Conservation (phyloP, 2,329 filamentous ascomycete genomes). For the Zasmidium citrigriseum region DNA sequence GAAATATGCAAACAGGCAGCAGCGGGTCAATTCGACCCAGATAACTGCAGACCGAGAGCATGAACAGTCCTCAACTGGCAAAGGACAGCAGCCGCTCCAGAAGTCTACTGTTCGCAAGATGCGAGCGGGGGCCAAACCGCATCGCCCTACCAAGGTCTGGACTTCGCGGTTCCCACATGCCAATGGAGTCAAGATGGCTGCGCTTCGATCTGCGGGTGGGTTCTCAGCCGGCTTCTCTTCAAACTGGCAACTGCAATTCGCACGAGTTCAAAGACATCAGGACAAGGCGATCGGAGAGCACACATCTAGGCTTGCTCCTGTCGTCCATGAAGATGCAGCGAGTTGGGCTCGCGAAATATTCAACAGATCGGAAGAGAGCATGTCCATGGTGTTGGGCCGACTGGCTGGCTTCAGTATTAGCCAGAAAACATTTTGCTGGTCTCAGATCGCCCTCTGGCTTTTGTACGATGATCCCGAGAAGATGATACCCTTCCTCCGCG, state of each 20-base stretch:
- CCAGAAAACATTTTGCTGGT: neutral
- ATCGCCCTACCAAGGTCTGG: too few relatives aligned
- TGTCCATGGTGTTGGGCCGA: neutral
- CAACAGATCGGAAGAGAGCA: neutral
- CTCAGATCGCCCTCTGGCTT: constrained; percentile 39
- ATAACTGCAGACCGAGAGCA: neutral
- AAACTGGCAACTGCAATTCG: neutral
- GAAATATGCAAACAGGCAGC: too few relatives aligned
- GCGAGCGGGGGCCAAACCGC: too few relatives aligned
- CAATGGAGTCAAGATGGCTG: neutral
- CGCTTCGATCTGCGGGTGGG: neutral
- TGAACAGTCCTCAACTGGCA: neutral
- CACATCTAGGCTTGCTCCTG: neutral
- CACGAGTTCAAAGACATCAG: neutral
- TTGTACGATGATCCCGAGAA: constrained; percentile 42
- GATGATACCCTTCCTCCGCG: constrained; percentile 45
- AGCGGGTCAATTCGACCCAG: too few relatives aligned
- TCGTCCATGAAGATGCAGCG: neutral
- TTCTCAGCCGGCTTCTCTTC: neutral
- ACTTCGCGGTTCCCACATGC: too few relatives aligned
- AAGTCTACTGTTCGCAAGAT: neutral
- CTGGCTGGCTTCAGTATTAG: neutral
- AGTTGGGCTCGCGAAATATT: neutral
- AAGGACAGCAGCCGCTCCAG: neutral
- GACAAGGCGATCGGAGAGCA: neutral